phyloP scores from a whole-genome alignment of 148 eudicot genomes.

The Rhododendron williamsianum region DNA sequence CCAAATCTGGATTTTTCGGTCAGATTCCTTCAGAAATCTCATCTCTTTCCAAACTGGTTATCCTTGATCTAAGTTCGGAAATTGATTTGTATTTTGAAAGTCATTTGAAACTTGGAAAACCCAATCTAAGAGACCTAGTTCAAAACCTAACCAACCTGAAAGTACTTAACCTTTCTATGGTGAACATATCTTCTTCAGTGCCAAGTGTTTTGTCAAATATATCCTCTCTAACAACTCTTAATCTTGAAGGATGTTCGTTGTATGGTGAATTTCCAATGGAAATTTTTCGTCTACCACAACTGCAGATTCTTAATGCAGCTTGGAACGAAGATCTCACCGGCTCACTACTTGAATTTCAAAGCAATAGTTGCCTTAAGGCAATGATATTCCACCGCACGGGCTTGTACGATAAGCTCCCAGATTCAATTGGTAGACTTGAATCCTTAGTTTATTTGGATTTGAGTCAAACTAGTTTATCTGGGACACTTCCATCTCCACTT shows the following conservation, averaged over 20 bases:
- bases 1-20: too few relatives aligned
- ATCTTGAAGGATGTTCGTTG: too few relatives aligned
- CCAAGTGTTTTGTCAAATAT: too few relatives aligned
- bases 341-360: constrained; percentile 10
- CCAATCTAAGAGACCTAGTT: not conserved
- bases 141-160: not conserved
- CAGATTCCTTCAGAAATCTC: too few relatives aligned
- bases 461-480: constrained; percentile 4
- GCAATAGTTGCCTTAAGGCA: not conserved
- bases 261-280: too few relatives aligned
- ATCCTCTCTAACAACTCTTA: too few relatives aligned
- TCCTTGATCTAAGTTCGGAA: not conserved
- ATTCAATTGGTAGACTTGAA: constrained; percentile 23
- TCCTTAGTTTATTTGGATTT: constrained; percentile 3
- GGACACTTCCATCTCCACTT: not conserved
- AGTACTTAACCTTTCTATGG: too few relatives aligned
- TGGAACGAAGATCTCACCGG: too few relatives aligned
- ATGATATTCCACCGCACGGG: not conserved
- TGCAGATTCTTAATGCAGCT: too few relatives aligned
- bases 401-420: not conserved
- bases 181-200: too few relatives aligned
- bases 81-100: constrained; percentile 12
- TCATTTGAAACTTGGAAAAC: not conserved
- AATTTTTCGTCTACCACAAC: too few relatives aligned
- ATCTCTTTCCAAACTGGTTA: too few relatives aligned